Base-by-base conservation (phyloP, 2,329 filamentous ascomycete species). In the Paraconiothyrium brasiliense region DNA sequence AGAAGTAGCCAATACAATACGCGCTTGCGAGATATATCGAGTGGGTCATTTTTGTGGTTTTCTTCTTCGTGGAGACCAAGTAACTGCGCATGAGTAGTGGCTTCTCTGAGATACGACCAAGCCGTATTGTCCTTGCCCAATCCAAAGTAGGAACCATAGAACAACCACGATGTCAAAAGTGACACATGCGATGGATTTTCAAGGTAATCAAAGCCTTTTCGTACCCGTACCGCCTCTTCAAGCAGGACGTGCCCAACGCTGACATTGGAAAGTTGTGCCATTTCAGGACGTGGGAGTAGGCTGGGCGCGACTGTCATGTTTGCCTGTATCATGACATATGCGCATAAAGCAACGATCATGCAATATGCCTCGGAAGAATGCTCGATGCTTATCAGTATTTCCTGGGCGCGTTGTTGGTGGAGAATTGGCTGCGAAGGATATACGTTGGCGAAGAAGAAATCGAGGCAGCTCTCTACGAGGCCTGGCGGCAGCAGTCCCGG, bases 371-470 rank as follows among this genome's bases (percentile, higher is more conserved):
- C 87, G 35, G 85, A 75, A 14, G 81, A 76, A 64, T 78, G 71
- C 77, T 84, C 82, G 71, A 86, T 85, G 66, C 80, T 80, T 49
- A 83, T 80, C 49, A 87, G 79, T 9, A 81, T 81, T 48, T 87
- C 85, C 71, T 86, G 86, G 57, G 83, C 78, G 56, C 77, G 78
- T 62, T 80, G 76, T 43, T 80, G 80, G 65, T 88, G 84, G 8
- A 89, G 75, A 4, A 89, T 82, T 0, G 87, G 87, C 80, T 88
- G 87, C 56, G 87, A 87, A n/a, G 87, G 86, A 66, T 89, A 89
- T 57, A 89, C 83, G 71, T 88, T 83, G 67, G 83, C 79, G 76
- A 88, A 87, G 77, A 86, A 90, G 64, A 86, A 86, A 48, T 89
- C 86, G 60, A 89, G 80, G 71, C 86, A 89, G 57, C 75, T 76